Conservation (phyloP, 345 rosid species). For the Lepidium sativum region DNA sequence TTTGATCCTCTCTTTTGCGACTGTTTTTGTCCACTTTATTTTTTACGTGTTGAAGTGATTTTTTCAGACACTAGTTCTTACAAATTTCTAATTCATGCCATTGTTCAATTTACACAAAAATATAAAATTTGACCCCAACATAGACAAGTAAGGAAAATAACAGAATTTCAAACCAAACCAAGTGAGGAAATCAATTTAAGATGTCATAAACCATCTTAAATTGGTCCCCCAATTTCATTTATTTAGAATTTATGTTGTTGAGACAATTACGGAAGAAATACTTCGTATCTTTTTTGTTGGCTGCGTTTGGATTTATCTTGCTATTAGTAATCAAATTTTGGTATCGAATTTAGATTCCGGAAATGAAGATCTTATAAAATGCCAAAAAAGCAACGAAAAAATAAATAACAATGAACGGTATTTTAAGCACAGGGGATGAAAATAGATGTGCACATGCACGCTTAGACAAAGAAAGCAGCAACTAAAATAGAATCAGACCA, state of each 20-base stretch:
- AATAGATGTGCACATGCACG: slow-evolving; percentile 8
- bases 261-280: too few species aligned
- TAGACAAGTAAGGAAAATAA: neutral
- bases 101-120: neutral
- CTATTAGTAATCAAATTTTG: neutral
- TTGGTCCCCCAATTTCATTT: too few species aligned
- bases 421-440: neutral
- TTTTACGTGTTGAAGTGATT: neutral
- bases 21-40: slow-evolving; percentile 4
- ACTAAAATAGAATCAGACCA: slow-evolving; percentile 4
- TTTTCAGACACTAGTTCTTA: neutral
- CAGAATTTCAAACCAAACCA: neutral
- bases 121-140: too few species aligned
- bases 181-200: neutral
- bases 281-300: neutral
- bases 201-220: too few species aligned
- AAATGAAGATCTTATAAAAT: neutral
- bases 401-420: neutral
- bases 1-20: too few species aligned
- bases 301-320: neutral
- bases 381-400: neutral
- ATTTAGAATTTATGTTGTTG: too few species aligned
- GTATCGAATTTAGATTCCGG: neutral
- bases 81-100: neutral
- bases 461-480: neutral